phyloP scores from a whole-genome alignment of 2,329 filamentous ascomycete species.

The Plectosphaerella sp. region DNA sequence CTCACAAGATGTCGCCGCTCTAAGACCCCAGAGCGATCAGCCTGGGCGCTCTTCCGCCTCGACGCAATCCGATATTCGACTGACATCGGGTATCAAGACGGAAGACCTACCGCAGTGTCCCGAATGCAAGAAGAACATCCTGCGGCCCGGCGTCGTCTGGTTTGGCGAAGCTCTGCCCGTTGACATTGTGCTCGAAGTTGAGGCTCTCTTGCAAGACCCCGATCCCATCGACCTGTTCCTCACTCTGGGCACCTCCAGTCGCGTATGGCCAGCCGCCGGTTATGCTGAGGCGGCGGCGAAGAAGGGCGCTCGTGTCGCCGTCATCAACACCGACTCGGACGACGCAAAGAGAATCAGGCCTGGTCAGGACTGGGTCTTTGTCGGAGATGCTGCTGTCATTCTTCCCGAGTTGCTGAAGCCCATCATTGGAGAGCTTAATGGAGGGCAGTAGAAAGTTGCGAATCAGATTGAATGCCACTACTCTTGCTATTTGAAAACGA shows the following conservation, averaged over 20 bases:
- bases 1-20: slow-evolving; percentile 5
- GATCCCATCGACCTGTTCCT: slow-evolving; percentile 56
- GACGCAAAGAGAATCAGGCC: slow-evolving; percentile 9
- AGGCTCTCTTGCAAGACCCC: slow-evolving; percentile 43
- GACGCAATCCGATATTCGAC: background rate
- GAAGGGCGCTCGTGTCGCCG: slow-evolving; percentile 55
- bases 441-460: too few species aligned
- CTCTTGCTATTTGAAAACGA: too few species aligned
- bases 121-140: slow-evolving; percentile 44
- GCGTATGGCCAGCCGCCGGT: slow-evolving; percentile 60
- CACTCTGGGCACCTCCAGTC: slow-evolving; percentile 62
- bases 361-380: slow-evolving; percentile 11
- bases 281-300: slow-evolving; percentile 51
- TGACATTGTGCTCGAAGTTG: slow-evolving; percentile 43
- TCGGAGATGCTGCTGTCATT: slow-evolving; percentile 8
- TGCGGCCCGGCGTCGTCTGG: slow-evolving; percentile 66
- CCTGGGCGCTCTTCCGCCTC: background rate
- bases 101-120: slow-evolving; percentile 57
- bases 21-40: slow-evolving; percentile 1
- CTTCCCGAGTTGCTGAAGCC: slow-evolving; percentile 10
- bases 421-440: slow-evolving; percentile 3
- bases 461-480: too few species aligned
- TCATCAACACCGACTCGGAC: slow-evolving; percentile 56
- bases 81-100: slow-evolving; percentile 36
- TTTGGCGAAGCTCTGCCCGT: slow-evolving; percentile 57